These are phyloP conservation scores for Neocucurbitaria cava DNA, from an alignment of 2,329 filamentous ascomycete genomes.

Conservation along the genomic window DNA sequence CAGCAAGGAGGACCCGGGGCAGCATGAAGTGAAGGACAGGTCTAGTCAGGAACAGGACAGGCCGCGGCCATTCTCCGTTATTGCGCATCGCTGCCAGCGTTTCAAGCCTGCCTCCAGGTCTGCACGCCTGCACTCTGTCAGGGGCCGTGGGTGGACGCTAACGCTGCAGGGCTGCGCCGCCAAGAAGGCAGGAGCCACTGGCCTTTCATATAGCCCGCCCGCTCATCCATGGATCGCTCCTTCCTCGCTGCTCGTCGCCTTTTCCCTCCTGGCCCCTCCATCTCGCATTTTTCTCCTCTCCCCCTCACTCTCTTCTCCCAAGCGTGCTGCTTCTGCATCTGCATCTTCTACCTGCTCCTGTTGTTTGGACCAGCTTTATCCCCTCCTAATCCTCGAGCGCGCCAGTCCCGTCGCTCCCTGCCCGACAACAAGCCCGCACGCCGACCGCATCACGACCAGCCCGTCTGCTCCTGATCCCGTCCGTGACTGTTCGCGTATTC, in stretches of 20 bases:
- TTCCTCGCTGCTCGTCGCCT: constrained; percentile 63
- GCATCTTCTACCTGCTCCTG: constrained; percentile 47
- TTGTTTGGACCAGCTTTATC: constrained; percentile 41
- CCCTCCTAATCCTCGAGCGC: constrained; percentile 41
- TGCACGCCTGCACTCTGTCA: constrained; percentile 13
- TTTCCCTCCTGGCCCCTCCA: constrained; percentile 41
- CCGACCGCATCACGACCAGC: constrained; percentile 22
- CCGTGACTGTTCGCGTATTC: constrained; percentile 37
- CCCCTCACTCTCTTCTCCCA: constrained; percentile 34
- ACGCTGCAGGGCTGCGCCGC: constrained; percentile 19
- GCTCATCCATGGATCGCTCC: constrained; percentile 62
- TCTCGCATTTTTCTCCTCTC: constrained; percentile 62
- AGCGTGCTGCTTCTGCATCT: constrained; percentile 45
- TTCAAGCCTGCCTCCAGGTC: constrained; percentile 27
- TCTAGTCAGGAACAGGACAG: constrained; percentile 27
- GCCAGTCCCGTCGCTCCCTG: constrained; percentile 48
- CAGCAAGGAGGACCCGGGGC: constrained; percentile 2
- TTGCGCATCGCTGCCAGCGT: constrained; percentile 33
- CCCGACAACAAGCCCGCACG: constrained; percentile 33
- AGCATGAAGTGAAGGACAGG: constrained; percentile 4
- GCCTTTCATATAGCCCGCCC: constrained; percentile 27
- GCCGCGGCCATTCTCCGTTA: constrained; percentile 13
- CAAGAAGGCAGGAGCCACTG: constrained; percentile 20
- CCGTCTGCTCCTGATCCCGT: constrained; percentile 24
- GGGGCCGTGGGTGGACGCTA: constrained; percentile 11